phyloP scores from a whole-genome alignment of 1,284 basidiomycete species.

The Moniliella sp. region DNA sequence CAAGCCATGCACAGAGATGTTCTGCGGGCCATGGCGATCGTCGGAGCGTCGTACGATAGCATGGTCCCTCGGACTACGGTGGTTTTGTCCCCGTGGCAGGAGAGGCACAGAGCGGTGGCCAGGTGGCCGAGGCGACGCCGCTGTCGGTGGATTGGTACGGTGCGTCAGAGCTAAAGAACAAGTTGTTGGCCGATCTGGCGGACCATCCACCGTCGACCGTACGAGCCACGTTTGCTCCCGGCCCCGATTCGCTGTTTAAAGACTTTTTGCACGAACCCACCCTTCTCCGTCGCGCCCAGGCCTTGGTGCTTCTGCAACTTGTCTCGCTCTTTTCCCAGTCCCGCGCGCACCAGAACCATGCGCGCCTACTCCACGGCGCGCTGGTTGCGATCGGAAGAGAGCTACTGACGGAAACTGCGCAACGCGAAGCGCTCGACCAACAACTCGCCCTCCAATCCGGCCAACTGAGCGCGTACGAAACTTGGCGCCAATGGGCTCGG shows the following conservation, averaged over 20 bases:
- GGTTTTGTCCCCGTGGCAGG: neutral
- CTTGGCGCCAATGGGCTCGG: neutral
- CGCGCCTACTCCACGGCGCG: neutral
- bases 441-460: neutral
- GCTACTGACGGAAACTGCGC: neutral
- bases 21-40: neutral
- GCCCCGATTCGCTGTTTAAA: too few relatives aligned
- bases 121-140: neutral
- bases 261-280: neutral
- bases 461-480: neutral
- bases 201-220: neutral
- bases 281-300: neutral
- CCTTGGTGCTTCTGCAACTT: neutral
- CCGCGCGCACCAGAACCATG: neutral
- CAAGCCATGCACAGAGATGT: neutral
- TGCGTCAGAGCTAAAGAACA: neutral
- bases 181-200: neutral
- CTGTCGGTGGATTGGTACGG: neutral
- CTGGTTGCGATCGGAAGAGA: neutral
- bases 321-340: neutral
- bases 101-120: neutral
- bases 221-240: neutral
- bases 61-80: neutral
- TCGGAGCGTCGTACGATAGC: neutral
- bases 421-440: neutral